phyloP scores from a whole-genome alignment of 495 filamentous ascomycete genomes.

The Penicillium pancosmium region DNA sequence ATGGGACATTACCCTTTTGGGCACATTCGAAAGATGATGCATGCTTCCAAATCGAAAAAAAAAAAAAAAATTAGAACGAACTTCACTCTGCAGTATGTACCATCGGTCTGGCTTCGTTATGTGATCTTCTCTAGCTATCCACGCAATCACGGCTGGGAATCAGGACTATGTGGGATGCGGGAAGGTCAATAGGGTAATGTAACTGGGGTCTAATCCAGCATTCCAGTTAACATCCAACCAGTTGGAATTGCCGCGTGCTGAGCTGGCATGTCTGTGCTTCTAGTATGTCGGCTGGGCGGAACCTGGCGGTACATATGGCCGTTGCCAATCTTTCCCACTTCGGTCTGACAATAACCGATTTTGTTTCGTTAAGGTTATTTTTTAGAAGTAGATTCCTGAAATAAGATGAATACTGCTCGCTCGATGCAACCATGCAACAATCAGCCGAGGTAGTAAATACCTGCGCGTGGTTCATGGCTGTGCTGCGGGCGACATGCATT shows the following conservation, averaged over 20 bases:
- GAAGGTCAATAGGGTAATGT: conserved; percentile 2
- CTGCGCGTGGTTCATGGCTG: conserved; percentile 16
- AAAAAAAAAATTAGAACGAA: neutral
- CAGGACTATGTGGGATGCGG: neutral
- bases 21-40: neutral
- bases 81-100: conserved; percentile 3
- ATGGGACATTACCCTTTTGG: neutral
- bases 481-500: conserved; percentile 26
- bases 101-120: neutral
- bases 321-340: neutral
- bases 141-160: neutral
- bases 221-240: conserved; percentile 21
- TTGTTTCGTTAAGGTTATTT: conserved; percentile 3
- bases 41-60: neutral
- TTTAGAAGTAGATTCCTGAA: neutral
- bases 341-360: neutral
- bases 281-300: neutral
- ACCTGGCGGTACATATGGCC: conserved; percentile 3
- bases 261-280: conserved; percentile 24
- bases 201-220: conserved; percentile 8
- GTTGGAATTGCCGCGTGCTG: conserved; percentile 14
- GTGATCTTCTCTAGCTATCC: neutral
- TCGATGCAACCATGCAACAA: conserved; percentile 12
- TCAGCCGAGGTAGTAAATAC: conserved; percentile 6
- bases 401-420: neutral